Evolutionary conservation across 345 rosid species (phyloP).

Genomic region (Euclidium syriacum): DNA sequence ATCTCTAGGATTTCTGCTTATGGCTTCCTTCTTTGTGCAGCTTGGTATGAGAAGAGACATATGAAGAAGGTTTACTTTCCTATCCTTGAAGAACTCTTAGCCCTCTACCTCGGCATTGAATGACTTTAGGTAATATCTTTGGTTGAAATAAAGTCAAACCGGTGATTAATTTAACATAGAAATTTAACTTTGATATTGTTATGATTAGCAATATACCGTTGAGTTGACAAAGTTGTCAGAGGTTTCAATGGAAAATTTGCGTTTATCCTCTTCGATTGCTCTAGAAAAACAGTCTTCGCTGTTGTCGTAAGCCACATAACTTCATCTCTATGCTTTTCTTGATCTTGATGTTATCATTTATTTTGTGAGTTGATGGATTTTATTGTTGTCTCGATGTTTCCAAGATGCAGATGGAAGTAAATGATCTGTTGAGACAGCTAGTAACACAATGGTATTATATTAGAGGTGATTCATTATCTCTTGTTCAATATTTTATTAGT

Average conservation of each 20-base stretch:
- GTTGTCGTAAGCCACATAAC: conserved; percentile 38
- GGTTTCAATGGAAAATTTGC: conserved; percentile 68
- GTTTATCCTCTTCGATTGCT: conserved; percentile 52
- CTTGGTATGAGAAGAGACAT: conserved; percentile 96
- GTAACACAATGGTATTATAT: conserved; percentile 98
- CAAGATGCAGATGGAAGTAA: conserved; percentile 85
- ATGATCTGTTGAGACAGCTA: conserved; percentile 99
- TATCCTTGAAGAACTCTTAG: conserved; percentile 84
- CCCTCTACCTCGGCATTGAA: conserved; percentile 87
- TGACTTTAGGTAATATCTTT: conserved; percentile 69
- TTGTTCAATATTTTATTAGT: not conserved
- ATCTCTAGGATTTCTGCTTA: too few species aligned
- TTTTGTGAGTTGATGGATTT: not conserved
- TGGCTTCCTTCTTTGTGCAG: conserved; percentile 35
- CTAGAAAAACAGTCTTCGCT: conserved; percentile 41
- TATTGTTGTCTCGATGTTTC: too few species aligned
- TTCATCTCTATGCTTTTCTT: not conserved
- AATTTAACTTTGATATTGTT: too few species aligned
- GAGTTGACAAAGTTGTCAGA: conserved; percentile 67
- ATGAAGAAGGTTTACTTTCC: conserved; percentile 97
- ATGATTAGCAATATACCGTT: too few species aligned
- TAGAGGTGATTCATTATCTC: conserved; percentile 52
- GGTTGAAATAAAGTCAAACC: too few species aligned
- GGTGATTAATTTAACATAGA: too few species aligned
- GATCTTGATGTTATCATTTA: not conserved